phyloP scores from a whole-genome alignment of 257 asterid species.

The Craterostigma plantagineum region DNA sequence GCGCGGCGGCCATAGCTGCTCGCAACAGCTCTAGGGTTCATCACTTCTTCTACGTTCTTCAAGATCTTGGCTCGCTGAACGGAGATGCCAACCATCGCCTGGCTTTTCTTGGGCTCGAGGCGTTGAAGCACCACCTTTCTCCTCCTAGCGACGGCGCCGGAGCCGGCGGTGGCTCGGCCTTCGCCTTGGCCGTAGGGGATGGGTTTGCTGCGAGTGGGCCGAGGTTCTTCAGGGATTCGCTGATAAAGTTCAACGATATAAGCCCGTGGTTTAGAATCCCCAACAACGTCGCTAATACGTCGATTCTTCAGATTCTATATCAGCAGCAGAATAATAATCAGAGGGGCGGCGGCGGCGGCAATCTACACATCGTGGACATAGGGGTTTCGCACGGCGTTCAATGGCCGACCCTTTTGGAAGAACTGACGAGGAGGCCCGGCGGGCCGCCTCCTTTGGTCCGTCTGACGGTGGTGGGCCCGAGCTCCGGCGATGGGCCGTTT shows the following conservation, averaged over 20 bases:
- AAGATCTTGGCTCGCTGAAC: conserved; percentile 42
- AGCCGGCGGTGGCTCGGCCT: too few relatives aligned
- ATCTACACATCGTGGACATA: conserved; percentile 71
- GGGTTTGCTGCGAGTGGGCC: conserved; percentile 39
- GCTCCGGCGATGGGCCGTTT: conserved; percentile 23
- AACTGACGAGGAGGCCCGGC: conserved; percentile 44
- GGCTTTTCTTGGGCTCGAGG: conserved; percentile 60
- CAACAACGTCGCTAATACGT: conserved; percentile 55
- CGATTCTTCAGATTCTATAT: conserved; percentile 61
- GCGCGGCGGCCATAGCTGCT: conserved; percentile 60
- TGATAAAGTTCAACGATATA: conserved; percentile 62
- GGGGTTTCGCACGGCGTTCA: conserved; percentile 92
- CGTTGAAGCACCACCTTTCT: conserved; percentile 49
- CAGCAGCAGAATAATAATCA: conserved; percentile 2
- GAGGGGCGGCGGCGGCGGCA: not conserved
- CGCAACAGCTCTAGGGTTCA: conserved; percentile 49
- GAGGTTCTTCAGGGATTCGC: conserved; percentile 37
- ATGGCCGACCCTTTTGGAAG: conserved; percentile 82
- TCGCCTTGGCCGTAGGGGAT: conserved; percentile 10
- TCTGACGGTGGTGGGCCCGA: conserved; percentile 40
- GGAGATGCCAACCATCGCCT: conserved; percentile 78
- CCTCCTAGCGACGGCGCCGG: too few relatives aligned
- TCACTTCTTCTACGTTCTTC: conserved; percentile 56
- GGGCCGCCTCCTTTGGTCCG: conserved; percentile 75
- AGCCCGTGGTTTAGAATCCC: conserved; percentile 84